These are phyloP conservation scores for Phyllostachys edulis DNA, from an alignment of 176 grass and related monocot genomes.

Conservation along the genomic window DNA sequence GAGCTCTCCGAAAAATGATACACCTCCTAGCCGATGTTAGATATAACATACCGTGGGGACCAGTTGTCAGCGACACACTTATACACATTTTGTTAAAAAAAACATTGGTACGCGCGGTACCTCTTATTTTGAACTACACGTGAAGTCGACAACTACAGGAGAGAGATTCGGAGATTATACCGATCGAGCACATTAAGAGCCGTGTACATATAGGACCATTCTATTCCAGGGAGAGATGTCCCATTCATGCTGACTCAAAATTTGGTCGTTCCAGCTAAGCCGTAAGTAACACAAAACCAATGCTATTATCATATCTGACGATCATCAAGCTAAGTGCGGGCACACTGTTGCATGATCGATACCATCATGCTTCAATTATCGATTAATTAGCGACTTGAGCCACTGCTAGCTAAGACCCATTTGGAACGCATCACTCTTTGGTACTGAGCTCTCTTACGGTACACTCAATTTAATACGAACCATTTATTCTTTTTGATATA, in stretches of 20 bases:
- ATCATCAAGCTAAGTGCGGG: neutral
- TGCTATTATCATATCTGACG: neutral
- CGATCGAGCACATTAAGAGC: neutral
- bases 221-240: neutral
- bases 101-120: too few species aligned
- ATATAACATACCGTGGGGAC: too few species aligned
- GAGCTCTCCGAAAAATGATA: too few species aligned
- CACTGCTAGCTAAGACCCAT: neutral
- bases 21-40: too few species aligned
- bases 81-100: too few species aligned
- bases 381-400: neutral
- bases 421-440: neutral
- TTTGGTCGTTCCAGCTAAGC: neutral
- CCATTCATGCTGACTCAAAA: neutral
- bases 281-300: neutral
- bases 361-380: neutral
- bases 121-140: too few species aligned
- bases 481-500: too few species aligned
- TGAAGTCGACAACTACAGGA: too few species aligned
- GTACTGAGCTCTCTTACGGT: too few species aligned
- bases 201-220: neutral
- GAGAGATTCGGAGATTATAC: too few species aligned
- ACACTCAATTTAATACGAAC: too few species aligned
- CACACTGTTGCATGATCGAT: neutral
- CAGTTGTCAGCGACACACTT: too few species aligned